phyloP scores from a whole-genome alignment of 768 basidiomycete species.

The Gloeopeniophorella convolvens region DNA sequence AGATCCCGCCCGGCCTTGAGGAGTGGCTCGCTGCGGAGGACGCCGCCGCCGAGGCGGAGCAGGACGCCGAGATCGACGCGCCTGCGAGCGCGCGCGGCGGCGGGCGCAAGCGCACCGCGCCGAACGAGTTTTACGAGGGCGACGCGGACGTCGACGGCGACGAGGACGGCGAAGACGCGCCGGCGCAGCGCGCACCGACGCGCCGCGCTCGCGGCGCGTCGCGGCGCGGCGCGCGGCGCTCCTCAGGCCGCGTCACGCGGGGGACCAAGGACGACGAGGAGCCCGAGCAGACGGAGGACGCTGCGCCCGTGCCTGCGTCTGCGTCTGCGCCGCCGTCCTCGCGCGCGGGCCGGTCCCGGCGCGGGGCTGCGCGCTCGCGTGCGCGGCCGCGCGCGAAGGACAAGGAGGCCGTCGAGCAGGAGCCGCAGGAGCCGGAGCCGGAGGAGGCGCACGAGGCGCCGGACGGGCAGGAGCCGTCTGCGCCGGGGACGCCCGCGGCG shows the following conservation, averaged over 20 bases:
- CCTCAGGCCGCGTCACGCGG: neutral
- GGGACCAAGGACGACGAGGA: slow-evolving; percentile 26
- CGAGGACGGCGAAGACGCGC: slow-evolving; percentile 31
- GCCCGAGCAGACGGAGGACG: slow-evolving; percentile 30
- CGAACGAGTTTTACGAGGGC: slow-evolving; percentile 69
- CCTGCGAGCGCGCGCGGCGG: slow-evolving; percentile 48
- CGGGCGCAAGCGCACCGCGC: slow-evolving; percentile 42
- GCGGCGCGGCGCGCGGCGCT: slow-evolving; percentile 22
- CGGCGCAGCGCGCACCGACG: slow-evolving; percentile 24
- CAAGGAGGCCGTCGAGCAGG: slow-evolving; percentile 1
- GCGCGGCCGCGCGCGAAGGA: slow-evolving; percentile 11
- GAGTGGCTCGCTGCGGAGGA: slow-evolving; percentile 64
- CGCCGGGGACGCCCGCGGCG: no score
- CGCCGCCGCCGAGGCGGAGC: slow-evolving; percentile 59
- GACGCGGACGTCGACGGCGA: slow-evolving; percentile 51
- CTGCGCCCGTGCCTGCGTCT: neutral
- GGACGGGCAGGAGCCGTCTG: no score
- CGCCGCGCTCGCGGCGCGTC: slow-evolving; percentile 18
- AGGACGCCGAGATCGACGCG: slow-evolving; percentile 58
- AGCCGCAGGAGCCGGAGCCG: no score
- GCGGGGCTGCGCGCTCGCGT: neutral
- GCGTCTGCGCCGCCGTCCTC: neutral
- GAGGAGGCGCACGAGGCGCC: no score
- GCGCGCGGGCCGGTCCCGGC: slow-evolving; percentile 6
- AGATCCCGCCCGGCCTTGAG: slow-evolving; percentile 89